A percentile compares a stretch with the other conserved stretches of the same genome.
phyloP scores from a whole-genome alignment of 2,329 filamentous ascomycete genomes.

The Paecilomyces sp. region DNA sequence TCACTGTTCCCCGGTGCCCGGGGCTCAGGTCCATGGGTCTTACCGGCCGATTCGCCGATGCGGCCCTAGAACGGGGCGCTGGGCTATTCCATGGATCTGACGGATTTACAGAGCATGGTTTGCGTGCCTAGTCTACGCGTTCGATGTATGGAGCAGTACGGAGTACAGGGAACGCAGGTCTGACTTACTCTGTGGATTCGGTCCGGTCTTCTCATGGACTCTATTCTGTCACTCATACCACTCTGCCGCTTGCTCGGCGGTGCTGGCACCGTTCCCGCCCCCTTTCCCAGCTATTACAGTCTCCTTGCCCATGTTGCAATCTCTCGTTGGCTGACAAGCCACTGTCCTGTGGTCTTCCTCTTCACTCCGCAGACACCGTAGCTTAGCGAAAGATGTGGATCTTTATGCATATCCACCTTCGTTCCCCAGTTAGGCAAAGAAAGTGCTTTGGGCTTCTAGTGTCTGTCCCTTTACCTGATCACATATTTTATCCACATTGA shows the following conservation, averaged over 20 bases:
- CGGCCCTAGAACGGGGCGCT: not conserved
- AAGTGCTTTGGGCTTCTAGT: constrained; percentile 19
- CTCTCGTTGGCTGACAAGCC: constrained; percentile 11
- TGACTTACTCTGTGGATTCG: constrained; percentile 1
- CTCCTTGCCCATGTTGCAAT: constrained; percentile 13
- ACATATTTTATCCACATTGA: constrained; percentile 26
- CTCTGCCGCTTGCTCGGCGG: not conserved
- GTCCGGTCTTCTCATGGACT: not conserved
- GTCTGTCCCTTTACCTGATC: constrained; percentile 23
- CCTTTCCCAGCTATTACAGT: constrained; percentile 10
- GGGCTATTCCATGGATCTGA: not conserved
- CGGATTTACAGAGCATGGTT: not conserved
- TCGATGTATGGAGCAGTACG: not conserved
- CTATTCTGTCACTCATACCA: not conserved
- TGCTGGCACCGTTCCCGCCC: constrained; percentile 8
- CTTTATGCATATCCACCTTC: constrained; percentile 22
- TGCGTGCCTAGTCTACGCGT: not conserved
- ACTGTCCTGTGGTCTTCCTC: constrained; percentile 17
- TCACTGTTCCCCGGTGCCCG: constrained; percentile 28
- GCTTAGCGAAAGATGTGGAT: constrained; percentile 15
- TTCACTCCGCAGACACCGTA: constrained; percentile 12
- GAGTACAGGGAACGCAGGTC: not conserved
- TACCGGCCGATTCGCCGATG: not conserved
- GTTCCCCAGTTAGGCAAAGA: constrained; percentile 10
- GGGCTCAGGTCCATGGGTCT: constrained; percentile 23